Evolutionary conservation across 2,329 filamentous ascomycete species (phyloP).

Genomic region (Diplodia sapinea): DNA sequence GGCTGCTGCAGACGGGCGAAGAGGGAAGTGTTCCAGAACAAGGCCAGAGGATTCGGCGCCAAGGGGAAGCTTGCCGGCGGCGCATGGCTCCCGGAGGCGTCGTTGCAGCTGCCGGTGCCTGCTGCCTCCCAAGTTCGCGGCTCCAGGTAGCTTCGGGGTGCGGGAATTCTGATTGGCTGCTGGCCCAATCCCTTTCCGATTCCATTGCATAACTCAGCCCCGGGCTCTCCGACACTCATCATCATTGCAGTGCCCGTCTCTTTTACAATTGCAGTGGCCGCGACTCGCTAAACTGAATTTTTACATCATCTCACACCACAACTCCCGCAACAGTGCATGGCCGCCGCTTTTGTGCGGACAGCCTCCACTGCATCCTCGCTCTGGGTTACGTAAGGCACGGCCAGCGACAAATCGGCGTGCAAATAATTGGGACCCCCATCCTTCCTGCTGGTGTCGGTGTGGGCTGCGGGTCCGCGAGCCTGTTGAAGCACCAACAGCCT

Average conservation of each 20-base stretch:
- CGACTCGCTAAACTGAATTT: background rate
- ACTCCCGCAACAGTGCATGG: too few species aligned
- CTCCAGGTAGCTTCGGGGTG: conserved; percentile 26
- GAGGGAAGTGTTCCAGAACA: background rate
- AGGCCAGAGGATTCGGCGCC: background rate
- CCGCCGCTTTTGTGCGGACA: background rate
- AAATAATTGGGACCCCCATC: background rate
- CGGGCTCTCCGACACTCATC: too few species aligned
- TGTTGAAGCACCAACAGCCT: conserved; percentile 5
- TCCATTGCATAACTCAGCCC: conserved; percentile 10
- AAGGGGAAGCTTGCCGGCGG: conserved; percentile 10
- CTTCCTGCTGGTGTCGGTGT: conserved; percentile 11
- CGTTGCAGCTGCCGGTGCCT: background rate
- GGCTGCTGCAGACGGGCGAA: background rate
- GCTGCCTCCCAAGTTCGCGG: background rate
- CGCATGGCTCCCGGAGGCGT: background rate
- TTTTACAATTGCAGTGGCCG: background rate
- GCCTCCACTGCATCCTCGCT: background rate
- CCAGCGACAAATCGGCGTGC: background rate
- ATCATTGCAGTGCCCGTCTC: too few species aligned
- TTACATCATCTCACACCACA: background rate
- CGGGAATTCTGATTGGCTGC: conserved; percentile 21
- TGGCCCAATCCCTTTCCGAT: background rate
- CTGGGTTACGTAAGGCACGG: conserved; percentile 12
- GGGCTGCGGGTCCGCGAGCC: background rate